These are phyloP conservation scores for Magnaporthales sp. DNA, from an alignment of 2,329 filamentous ascomycete genomes.

Conservation along the genomic window DNA sequence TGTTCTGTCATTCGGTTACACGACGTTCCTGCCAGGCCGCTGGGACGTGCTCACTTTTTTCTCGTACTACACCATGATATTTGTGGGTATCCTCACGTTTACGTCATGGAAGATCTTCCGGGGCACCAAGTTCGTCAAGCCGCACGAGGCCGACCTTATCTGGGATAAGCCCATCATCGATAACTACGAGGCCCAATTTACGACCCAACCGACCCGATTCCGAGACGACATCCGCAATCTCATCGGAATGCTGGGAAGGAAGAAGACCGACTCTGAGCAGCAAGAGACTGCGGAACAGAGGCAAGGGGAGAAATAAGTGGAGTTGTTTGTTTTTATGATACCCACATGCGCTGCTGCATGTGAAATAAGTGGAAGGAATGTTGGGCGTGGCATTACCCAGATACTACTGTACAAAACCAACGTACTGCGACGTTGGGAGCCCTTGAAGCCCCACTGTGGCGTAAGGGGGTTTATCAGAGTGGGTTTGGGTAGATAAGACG, in stretches of 20 bases:
- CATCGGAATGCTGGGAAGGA: neutral
- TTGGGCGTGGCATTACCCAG: too few relatives aligned
- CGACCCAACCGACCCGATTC: neutral
- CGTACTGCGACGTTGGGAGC: too few relatives aligned
- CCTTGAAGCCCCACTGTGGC: too few relatives aligned
- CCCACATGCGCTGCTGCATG: too few relatives aligned
- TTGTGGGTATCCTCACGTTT: constrained; percentile 45
- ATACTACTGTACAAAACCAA: too few relatives aligned
- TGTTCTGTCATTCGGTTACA: constrained; percentile 47
- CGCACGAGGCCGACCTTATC: constrained; percentile 15
- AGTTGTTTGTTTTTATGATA: neutral
- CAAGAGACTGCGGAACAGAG: neutral
- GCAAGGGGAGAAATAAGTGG: neutral
- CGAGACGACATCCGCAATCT: neutral
- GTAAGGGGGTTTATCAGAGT: too few relatives aligned
- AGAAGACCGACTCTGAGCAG: neutral
- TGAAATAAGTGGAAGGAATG: too few relatives aligned
- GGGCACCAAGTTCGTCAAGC: constrained; percentile 12
- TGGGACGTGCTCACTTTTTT: constrained; percentile 41
- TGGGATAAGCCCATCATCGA: constrained; percentile 15
- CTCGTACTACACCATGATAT: constrained; percentile 48
- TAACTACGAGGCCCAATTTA: constrained; percentile 27
- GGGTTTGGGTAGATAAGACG: too few relatives aligned
- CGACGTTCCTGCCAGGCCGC: constrained; percentile 26
- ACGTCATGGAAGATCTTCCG: constrained; percentile 56